These are phyloP conservation scores for Talaromyces sp. DNA, from an alignment of 2,329 filamentous ascomycete species.

Conservation along the genomic window DNA sequence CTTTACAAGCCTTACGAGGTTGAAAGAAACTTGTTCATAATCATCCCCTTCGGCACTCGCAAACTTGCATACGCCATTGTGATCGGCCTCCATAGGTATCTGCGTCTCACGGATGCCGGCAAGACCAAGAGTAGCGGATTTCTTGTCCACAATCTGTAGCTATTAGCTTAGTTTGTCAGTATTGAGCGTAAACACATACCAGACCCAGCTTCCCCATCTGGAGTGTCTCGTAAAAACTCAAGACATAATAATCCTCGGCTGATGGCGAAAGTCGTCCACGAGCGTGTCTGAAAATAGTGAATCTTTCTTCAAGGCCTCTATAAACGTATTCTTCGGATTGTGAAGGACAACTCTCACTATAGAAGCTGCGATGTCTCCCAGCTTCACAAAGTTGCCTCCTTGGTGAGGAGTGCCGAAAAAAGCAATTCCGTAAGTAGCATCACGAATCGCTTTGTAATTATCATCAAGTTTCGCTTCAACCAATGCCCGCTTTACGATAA, in stretches of 20 bases:
- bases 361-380: slow-evolving; percentile 15
- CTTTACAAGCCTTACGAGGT: too few relatives aligned
- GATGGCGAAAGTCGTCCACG: not conserved
- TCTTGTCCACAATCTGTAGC: slow-evolving; percentile 17
- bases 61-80: slow-evolving; percentile 18
- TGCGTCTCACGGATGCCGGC: slow-evolving; percentile 15
- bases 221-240: too few relatives aligned
- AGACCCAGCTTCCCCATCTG: not conserved
- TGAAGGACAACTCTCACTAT: slow-evolving; percentile 14
- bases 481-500: slow-evolving; percentile 24
- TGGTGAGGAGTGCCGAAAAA: slow-evolving; percentile 24
- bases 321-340: slow-evolving; percentile 17
- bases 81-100: slow-evolving; percentile 16
- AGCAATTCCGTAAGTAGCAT: slow-evolving; percentile 11
- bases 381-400: slow-evolving; percentile 15
- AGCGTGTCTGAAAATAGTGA: slow-evolving; percentile 15
- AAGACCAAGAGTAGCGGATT: slow-evolving; percentile 17
- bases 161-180: not conserved
- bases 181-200: not conserved
- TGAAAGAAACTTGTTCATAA: slow-evolving; percentile 12
- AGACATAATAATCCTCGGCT: too few relatives aligned
- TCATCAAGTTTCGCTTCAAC: not conserved
- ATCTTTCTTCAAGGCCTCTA: slow-evolving; percentile 17
- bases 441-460: not conserved
- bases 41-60: slow-evolving; percentile 11